Base-by-base conservation (phyloP, 2,329 filamentous ascomycete genomes). In the Lachnellula hyalina region DNA sequence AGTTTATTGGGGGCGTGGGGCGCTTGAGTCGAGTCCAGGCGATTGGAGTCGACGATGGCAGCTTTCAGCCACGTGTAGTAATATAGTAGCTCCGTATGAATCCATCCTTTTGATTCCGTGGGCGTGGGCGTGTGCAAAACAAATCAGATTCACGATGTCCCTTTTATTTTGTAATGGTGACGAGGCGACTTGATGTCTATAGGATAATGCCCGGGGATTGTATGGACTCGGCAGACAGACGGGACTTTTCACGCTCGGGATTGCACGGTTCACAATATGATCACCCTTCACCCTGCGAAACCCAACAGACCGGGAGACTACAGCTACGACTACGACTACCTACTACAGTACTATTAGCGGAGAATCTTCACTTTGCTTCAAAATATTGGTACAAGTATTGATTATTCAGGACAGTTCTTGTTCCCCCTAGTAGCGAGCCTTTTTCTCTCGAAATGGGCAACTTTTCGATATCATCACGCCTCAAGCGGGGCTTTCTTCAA, bases 251-350 rank as follows among this genome's bases (percentile, higher is more conserved):
- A 25, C 4, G 9, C 36, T 51, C 49, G 49, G 49, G 38, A 51
- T 51, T 42, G 49, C 49, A 51, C 49, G 49, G 49, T 51, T 41
- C 49, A 32, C 49, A 42, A 11, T 32, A 17, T 34, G 49, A 8
- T 38, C 36, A 17, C 19, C 6, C 23, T 25, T 25, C 25, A 46
- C 6, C 8, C 23, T 32, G 46, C 11, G 28, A n/a, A 32, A 32
- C 46, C 46, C 46, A 47, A 32, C 23, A n/a, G 32, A 32, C n/a
- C 14, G 36, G 36, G 36, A 28, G 25, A 28, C 25, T 28, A 2
- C 6, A 25, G 5, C 19, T 21, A 21, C 19, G 19, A 21, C 19
- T 21, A 21, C 19, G 3, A 21, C 19, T 21, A 21, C 2, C 19
- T 21, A 21, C 19, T 21, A 21, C 19, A 21, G 19, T 21, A 21